Conservation (phyloP, 2,329 filamentous ascomycete species). For the Laburnicola sp. region DNA sequence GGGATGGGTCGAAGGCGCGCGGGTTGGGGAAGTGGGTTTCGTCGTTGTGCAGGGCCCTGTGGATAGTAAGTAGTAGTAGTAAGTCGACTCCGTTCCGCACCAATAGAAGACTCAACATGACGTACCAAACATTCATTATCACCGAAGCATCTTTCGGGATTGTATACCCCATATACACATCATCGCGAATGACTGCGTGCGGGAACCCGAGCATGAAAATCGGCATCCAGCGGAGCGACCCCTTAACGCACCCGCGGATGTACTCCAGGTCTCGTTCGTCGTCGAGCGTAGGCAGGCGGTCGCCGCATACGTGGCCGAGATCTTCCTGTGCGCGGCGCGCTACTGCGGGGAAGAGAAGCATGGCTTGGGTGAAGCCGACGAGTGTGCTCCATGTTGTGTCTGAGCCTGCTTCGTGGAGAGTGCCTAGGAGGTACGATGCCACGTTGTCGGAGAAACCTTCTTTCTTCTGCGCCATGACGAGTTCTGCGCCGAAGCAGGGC, state of each 20-base stretch:
- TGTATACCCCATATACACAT: slow-evolving; percentile 31
- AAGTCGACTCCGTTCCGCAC: too few relatives aligned
- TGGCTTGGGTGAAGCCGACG: slow-evolving; percentile 21
- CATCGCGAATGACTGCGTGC: slow-evolving; percentile 22
- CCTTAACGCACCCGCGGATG: slow-evolving; percentile 27
- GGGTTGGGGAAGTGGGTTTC: slow-evolving; percentile 18
- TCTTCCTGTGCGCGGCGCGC: slow-evolving; percentile 20
- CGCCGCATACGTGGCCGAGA: slow-evolving; percentile 27
- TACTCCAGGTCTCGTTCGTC: slow-evolving; percentile 24
- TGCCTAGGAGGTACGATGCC: slow-evolving; percentile 17
- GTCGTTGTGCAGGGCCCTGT: slow-evolving; percentile 18
- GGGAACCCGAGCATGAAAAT: slow-evolving; percentile 19
- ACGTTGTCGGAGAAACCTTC: slow-evolving; percentile 26
- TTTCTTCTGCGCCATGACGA: slow-evolving; percentile 25
- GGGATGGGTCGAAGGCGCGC: slow-evolving; percentile 22
- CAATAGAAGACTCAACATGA: too few relatives aligned
- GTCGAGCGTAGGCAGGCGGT: slow-evolving; percentile 30
- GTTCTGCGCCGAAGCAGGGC: slow-evolving; percentile 31
- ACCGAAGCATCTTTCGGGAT: slow-evolving; percentile 43
- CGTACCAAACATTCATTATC: slow-evolving; percentile 35
- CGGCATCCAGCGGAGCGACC: slow-evolving; percentile 27
- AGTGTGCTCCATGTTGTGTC: slow-evolving; percentile 21
- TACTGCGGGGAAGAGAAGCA: slow-evolving; percentile 21
- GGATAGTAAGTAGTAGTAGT: not conserved
- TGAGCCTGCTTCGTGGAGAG: slow-evolving; percentile 20